Evolutionary conservation across 2,329 filamentous ascomycete genomes (phyloP).

Genomic region (Diaporthe australafricana): DNA sequence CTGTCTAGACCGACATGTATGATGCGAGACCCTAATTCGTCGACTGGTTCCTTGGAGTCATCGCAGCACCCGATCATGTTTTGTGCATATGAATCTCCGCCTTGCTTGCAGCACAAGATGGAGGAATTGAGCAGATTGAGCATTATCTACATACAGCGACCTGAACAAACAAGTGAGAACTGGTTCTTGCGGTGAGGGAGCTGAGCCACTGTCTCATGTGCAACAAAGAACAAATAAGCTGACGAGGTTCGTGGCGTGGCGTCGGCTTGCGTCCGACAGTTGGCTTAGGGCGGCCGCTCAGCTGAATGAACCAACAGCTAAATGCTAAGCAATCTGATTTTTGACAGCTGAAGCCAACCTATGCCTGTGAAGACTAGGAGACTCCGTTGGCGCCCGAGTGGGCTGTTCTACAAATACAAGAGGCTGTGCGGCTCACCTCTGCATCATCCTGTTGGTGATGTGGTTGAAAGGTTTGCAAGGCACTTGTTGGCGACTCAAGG

Average conservation of each 20-base stretch:
- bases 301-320: background rate
- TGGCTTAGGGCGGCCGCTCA: conserved; percentile 13
- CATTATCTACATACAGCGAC: too few relatives aligned
- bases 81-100: too few relatives aligned
- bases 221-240: background rate
- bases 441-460: background rate
- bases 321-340: conserved; percentile 4
- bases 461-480: background rate
- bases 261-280: background rate
- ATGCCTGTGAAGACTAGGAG: background rate
- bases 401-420: background rate
- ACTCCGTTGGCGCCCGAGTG: background rate
- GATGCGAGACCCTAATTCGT: too few relatives aligned
- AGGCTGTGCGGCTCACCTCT: conserved; percentile 16
- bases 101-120: too few relatives aligned
- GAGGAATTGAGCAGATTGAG: too few relatives aligned
- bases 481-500: background rate
- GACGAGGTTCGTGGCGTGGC: background rate
- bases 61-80: too few relatives aligned
- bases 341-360: background rate
- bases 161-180: too few relatives aligned
- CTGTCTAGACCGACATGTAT: too few relatives aligned
- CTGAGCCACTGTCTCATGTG: background rate
- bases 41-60: too few relatives aligned
- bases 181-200: background rate